Evolutionary conservation across 2,329 filamentous ascomycete genomes (phyloP).

Genomic region (Ophiobolus disseminans): DNA sequence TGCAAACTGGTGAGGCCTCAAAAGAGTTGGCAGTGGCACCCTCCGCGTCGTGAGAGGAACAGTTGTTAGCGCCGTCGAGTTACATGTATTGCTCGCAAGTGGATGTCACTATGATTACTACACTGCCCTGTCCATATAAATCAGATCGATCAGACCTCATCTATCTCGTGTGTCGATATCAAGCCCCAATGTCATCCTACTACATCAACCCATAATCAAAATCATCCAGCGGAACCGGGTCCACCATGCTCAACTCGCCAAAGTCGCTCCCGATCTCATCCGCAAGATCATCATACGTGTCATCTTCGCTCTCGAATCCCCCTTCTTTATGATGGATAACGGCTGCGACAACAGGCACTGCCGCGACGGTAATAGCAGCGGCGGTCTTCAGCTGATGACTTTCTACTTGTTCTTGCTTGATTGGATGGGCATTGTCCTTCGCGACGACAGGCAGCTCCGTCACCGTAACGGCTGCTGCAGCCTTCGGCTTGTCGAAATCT

Average conservation of each 20-base stretch:
- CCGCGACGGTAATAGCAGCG: background rate
- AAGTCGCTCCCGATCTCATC: conserved; percentile 34
- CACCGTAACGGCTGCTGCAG: conserved; percentile 5
- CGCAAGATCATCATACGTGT: conserved; percentile 9
- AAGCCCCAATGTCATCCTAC: too few species aligned
- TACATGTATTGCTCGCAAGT: too few species aligned
- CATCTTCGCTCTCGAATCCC: conserved; percentile 3
- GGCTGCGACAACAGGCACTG: conserved; percentile 2
- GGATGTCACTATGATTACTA: too few species aligned
- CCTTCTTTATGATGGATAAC: conserved; percentile 1
- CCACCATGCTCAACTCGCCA: conserved; percentile 37
- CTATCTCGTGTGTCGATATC: too few species aligned
- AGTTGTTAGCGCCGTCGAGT: too few species aligned
- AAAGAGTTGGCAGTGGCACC: too few species aligned
- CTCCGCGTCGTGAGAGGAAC: too few species aligned
- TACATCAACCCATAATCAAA: conserved; percentile 34
- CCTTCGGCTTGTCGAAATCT: background rate
- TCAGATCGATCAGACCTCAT: too few species aligned
- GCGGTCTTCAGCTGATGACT: too few species aligned
- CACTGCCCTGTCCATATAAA: too few species aligned
- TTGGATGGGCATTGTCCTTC: background rate
- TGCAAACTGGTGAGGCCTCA: too few species aligned
- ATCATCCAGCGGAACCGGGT: conserved; percentile 35
- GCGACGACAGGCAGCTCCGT: conserved; percentile 12
- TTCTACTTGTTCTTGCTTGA: too few species aligned